Percentiles rank a stretch among this genome's conserved stretches.
Conservation (phyloP, 202 grass and related monocot genomes). For the Schoenoplectus tabernaemontani region DNA sequence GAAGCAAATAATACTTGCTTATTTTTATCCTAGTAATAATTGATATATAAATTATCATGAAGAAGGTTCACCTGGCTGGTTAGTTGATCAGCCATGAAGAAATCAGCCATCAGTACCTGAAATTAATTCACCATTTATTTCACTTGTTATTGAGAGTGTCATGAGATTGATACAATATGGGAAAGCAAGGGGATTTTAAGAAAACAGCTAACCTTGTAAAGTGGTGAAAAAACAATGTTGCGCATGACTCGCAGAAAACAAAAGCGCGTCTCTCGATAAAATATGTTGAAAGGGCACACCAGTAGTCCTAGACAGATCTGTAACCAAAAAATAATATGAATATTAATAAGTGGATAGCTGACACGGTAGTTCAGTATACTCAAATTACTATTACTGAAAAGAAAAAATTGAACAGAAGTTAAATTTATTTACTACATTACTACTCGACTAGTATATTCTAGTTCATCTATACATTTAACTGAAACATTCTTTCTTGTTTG, state of each 20-base stretch:
- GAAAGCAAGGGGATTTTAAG: neutral
- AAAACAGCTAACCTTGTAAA: constrained; percentile 70
- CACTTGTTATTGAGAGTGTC: neutral
- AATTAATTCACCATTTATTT: neutral
- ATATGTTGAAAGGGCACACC: constrained; percentile 67
- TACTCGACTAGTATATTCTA: neutral
- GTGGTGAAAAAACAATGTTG: constrained; percentile 72
- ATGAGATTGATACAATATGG: neutral
- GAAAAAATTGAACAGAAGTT: too few species aligned
- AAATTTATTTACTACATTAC: neutral
- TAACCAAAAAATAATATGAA: constrained; percentile 9
- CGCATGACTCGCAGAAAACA: constrained; percentile 80
- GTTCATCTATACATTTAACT: neutral
- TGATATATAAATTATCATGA: neutral
- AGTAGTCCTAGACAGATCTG: constrained; percentile 51
- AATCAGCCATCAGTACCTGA: constrained; percentile 89
- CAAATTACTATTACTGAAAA: too few species aligned
- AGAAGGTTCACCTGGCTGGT: constrained; percentile 70
- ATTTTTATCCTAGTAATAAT: neutral
- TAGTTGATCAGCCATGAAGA: constrained; percentile 96
- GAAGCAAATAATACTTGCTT: neutral
- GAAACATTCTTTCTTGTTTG: neutral
- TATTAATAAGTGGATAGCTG: neutral
- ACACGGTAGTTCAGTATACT: too few species aligned
- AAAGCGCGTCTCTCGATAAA: constrained; percentile 72